phyloP scores from a whole-genome alignment of 2,329 filamentous ascomycete genomes.

The Botrytis medusae region DNA sequence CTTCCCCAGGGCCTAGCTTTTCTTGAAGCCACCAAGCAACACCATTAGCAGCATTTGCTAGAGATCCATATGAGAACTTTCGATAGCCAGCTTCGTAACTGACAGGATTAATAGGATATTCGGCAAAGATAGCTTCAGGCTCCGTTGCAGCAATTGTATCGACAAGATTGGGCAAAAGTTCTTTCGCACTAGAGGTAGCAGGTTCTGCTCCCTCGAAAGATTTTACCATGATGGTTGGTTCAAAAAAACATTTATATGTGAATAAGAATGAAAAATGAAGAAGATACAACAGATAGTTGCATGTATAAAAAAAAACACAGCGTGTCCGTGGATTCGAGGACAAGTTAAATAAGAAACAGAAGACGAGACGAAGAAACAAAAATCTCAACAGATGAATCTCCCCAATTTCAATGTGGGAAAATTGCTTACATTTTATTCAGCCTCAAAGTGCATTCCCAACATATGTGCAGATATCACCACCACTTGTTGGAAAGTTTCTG shows the following conservation, averaged over 20 bases:
- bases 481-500: neutral
- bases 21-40: conserved; percentile 28
- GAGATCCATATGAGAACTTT: conserved; percentile 20
- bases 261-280: no score
- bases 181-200: neutral
- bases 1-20: conserved; percentile 14
- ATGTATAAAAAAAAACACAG: rapidly evolving
- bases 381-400: no score
- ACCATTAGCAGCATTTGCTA: conserved; percentile 29
- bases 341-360: no score
- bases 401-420: no score
- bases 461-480: neutral
- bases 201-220: no score
- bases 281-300: no score
- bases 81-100: conserved; percentile 20
- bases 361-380: no score
- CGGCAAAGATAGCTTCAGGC: conserved; percentile 12
- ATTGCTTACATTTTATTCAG: no score
- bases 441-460: neutral
- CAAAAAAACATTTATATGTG: neutral
- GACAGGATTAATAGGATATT: conserved; percentile 6
- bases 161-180: conserved; percentile 15
- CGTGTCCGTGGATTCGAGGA: no score
- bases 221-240: neutral
- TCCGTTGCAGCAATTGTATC: conserved; percentile 11